Evolutionary conservation across 345 rosid genomes (phyloP).

Genomic region (Adansonia digitata): DNA sequence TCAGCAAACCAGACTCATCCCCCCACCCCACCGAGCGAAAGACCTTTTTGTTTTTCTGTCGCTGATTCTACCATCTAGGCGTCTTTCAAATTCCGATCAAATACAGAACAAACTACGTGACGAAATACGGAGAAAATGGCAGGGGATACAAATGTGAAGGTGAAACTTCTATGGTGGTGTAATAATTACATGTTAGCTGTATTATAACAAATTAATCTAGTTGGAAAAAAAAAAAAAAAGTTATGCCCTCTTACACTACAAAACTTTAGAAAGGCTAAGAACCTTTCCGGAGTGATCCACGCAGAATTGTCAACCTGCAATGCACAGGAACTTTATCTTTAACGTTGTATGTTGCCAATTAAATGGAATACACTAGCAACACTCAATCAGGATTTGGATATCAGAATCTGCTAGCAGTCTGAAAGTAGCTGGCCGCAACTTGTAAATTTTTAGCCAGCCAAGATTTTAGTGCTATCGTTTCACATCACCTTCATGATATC

Average conservation of each 20-base stretch:
- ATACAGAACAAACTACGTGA: background rate
- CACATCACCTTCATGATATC: slow-evolving; percentile 18
- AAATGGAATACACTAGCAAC: background rate
- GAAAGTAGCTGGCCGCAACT: slow-evolving; percentile 5
- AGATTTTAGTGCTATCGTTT: background rate
- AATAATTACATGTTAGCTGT: slow-evolving; percentile 46
- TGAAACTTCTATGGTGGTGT: slow-evolving; percentile 14
- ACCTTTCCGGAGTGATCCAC: slow-evolving; percentile 15
- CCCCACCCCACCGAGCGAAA: background rate
- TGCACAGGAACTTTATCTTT: slow-evolving; percentile 10
- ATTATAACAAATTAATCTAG: slow-evolving; percentile 19
- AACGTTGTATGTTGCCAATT: background rate
- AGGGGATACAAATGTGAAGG: background rate
- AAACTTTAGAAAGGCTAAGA: slow-evolving; percentile 27
- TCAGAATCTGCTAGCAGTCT: slow-evolving; percentile 11
- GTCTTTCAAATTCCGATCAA: background rate
- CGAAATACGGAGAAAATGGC: background rate
- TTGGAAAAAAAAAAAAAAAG: background rate
- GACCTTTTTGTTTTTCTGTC: background rate
- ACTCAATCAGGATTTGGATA: background rate
- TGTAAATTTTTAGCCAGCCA: background rate
- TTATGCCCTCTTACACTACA: slow-evolving; percentile 30
- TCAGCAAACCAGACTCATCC: background rate
- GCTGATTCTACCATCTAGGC: background rate
- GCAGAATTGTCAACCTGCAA: slow-evolving; percentile 28